phyloP scores from a whole-genome alignment of 345 rosid genomes.

The Nasturtium officinale region DNA sequence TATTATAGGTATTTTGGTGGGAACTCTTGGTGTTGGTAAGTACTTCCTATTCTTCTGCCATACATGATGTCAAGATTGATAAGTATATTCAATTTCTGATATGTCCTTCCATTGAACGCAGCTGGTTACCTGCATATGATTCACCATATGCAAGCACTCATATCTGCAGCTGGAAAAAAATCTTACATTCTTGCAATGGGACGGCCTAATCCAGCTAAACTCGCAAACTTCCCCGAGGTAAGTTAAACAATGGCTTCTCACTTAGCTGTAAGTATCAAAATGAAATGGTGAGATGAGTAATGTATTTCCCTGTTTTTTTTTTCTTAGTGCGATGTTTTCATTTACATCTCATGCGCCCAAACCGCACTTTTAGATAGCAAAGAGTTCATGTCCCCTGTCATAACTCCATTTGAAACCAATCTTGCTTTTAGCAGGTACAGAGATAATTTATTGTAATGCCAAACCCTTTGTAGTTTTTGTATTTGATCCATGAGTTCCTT shows the following conservation, averaged over 20 bases:
- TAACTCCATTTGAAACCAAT: constrained; percentile 90
- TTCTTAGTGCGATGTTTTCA: constrained; percentile 80
- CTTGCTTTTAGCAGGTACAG: constrained; percentile 83
- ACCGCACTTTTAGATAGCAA: constrained; percentile 92
- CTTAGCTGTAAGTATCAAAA: background rate
- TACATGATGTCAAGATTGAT: constrained; percentile 1
- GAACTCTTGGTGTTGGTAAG: constrained; percentile 97
- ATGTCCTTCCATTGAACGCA: constrained; percentile 44
- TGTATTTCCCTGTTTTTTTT: background rate
- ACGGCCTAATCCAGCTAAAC: constrained; percentile 91
- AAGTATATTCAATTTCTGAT: constrained; percentile 12
- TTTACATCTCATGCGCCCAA: constrained; percentile 86
- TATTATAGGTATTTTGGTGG: constrained; percentile 88
- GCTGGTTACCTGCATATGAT: constrained; percentile 95
- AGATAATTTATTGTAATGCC: background rate
- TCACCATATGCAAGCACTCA: constrained; percentile 79
- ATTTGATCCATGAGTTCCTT: constrained; percentile 5
- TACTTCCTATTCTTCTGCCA: constrained; percentile 9
- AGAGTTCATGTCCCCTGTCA: constrained; percentile 88
- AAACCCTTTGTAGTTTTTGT: background rate
- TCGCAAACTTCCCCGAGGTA: constrained; percentile 96
- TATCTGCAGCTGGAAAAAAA: constrained; percentile 74
- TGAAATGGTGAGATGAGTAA: background rate
- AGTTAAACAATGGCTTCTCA: constrained; percentile 9
- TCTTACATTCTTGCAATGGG: constrained; percentile 92